Base-by-base conservation (phyloP, 768 basidiomycete genomes). In the Tulasnella calospora region DNA sequence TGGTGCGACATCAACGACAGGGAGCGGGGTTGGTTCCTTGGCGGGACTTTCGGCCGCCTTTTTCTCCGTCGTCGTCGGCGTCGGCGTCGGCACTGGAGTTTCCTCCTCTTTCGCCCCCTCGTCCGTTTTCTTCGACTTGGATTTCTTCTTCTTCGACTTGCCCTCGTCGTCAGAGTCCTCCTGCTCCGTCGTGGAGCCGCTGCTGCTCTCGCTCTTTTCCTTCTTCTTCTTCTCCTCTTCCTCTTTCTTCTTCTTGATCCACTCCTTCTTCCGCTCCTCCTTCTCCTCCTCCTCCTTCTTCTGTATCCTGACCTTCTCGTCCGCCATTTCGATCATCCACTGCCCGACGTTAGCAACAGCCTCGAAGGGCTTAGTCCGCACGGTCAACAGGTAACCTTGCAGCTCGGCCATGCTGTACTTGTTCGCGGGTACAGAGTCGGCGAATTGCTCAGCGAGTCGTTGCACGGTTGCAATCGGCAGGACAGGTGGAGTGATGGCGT, bases 331-430 rank as follows among this genome's bases (percentile, higher is more conserved):
- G 36, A 83, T 83, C 1, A 89, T 85, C 89, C 90, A 91, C 23
- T 80, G 83, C 15, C 79, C 80, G 13, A 81, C 79, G 15, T 81
- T 80, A 1, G 78, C 77, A 1, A 83, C 82, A 33, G 83, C 83
- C 41, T 80, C 80, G 71, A 81, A 78, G 21, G 84, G 83, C 40
- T 81, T 33, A 44, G 81, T 80, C 81, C 84, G 82, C 80, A 82
- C 82, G 21, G 83, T 76, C 79, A 91, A 84, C 15, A 91, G 84
- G 82, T 87, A 91, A 0, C 89, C 89, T 81, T 91, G 90, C 1
- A 92, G 84, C 77, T 90, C 89, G 0, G 91, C 90, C 0, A 89
- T 88, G 46, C 88, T 88, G 81, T 90, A 89, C 78, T 86, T 86
- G 67, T 86, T 80, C 13, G 85, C 82, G 0, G 90, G 89, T 30